Conservation (phyloP, 345 rosid species). For the Sonneratia caseolaris region DNA sequence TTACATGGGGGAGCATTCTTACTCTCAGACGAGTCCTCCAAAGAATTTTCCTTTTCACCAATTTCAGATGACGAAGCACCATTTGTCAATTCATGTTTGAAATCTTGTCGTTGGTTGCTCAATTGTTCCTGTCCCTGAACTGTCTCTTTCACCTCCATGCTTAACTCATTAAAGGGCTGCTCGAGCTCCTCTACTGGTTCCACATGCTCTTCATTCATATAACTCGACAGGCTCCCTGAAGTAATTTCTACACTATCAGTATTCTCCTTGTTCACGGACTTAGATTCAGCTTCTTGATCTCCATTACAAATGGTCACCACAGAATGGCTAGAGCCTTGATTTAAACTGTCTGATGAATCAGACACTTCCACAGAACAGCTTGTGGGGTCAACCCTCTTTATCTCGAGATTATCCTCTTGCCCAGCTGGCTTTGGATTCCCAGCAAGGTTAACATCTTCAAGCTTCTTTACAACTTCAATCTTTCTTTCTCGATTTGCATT, state of each 20-base stretch:
- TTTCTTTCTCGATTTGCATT: conserved; percentile 31
- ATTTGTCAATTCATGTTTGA: conserved; percentile 10
- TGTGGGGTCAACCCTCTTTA: conserved; percentile 63
- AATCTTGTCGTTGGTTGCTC: neutral
- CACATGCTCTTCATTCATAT: conserved; percentile 16
- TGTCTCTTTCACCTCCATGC: neutral
- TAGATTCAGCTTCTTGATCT: conserved; percentile 24
- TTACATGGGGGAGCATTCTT: conserved; percentile 11
- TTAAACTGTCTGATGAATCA: conserved; percentile 32
- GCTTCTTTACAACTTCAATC: conserved; percentile 22
- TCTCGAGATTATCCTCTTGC: conserved; percentile 55
- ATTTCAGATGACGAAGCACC: neutral
- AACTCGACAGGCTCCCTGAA: conserved; percentile 12
- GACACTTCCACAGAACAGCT: conserved; percentile 33
- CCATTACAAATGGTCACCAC: conserved; percentile 35
- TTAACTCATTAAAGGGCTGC: neutral
- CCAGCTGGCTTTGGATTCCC: conserved; percentile 33
- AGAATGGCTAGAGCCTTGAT: conserved; percentile 41
- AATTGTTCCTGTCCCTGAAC: conserved; percentile 13
- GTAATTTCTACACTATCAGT: conserved; percentile 15
- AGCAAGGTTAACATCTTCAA: conserved; percentile 29
- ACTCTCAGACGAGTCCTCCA: conserved; percentile 23
- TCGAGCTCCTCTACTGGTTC: neutral
- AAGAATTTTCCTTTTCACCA: conserved; percentile 19
- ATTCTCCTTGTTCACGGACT: conserved; percentile 13